A percentile compares a stretch with the other conserved stretches of the same genome.
Conservation (phyloP, 257 asterid species). For the Primulina huaijiensis region DNA sequence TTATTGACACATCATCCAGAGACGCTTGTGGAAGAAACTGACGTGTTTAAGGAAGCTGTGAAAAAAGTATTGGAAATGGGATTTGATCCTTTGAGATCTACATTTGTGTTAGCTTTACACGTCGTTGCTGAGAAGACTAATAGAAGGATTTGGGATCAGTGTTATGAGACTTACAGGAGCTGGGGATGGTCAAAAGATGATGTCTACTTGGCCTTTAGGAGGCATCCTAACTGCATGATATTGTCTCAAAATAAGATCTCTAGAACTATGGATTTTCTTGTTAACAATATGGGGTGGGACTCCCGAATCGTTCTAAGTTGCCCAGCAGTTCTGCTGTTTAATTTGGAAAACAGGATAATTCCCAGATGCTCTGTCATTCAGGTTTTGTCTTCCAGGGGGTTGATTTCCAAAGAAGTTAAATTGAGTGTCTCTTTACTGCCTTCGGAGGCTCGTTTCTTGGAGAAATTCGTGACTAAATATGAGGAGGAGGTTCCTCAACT, state of each 20-base stretch:
- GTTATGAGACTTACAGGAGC: conserved; percentile 6
- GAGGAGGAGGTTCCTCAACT: conserved; percentile 16
- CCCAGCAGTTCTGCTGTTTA: conserved; percentile 2
- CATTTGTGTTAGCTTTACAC: background rate
- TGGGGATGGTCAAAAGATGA: conserved; percentile 11
- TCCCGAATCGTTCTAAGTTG: background rate
- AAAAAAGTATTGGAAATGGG: background rate
- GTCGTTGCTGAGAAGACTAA: background rate
- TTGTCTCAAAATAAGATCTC: background rate
- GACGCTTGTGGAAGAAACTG: background rate
- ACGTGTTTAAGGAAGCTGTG: background rate
- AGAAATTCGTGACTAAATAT: conserved; percentile 12
- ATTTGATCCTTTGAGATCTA: background rate
- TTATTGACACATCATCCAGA: conserved; percentile 7
- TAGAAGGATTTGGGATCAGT: too few species aligned
- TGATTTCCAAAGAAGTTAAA: conserved; percentile 2
- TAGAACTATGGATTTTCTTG: conserved; percentile 2
- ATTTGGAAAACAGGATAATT: conserved; percentile 17
- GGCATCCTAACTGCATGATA: conserved; percentile 9
- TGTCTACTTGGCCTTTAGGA: conserved; percentile 1
- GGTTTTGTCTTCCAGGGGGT: conserved; percentile 17
- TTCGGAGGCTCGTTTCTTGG: conserved; percentile 6
- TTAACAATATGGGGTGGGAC: conserved; percentile 3
- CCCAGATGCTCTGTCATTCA: conserved; percentile 12
- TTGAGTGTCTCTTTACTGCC: background rate